phyloP scores from a whole-genome alignment of 257 asterid species.

The Leonotis leonurus region DNA sequence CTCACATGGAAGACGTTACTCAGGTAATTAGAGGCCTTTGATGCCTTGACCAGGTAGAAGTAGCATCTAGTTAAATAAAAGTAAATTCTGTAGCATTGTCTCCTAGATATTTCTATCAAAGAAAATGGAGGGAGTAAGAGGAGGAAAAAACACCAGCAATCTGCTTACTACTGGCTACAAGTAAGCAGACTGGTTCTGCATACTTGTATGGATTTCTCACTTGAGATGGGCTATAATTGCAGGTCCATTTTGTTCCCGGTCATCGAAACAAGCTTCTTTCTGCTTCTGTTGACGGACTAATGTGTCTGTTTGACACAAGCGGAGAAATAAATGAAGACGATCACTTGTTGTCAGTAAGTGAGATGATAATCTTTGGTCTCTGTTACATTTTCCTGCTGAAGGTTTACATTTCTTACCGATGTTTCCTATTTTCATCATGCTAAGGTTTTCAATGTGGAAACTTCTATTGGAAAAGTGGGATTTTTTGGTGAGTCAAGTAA shows the following conservation, averaged over 20 bases:
- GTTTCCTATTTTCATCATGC: neutral
- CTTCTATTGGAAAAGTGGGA: conserved; percentile 87
- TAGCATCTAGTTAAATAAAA: neutral
- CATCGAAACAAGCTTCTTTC: conserved; percentile 69
- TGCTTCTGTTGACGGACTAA: conserved; percentile 92
- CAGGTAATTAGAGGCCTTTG: conserved; percentile 46
- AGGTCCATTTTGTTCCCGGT: conserved; percentile 89
- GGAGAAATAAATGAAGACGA: conserved; percentile 91
- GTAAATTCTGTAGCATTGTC: neutral
- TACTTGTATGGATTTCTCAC: conserved; percentile 6
- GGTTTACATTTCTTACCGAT: conserved; percentile 1
- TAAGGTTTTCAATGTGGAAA: conserved; percentile 84
- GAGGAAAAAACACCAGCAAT: too few species aligned
- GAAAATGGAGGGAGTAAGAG: neutral
- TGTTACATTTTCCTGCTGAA: neutral
- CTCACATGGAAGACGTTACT: conserved; percentile 89
- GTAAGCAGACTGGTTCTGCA: too few species aligned
- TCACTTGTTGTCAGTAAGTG: conserved; percentile 71
- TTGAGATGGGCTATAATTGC: conserved; percentile 16
- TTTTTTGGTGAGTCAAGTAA: conserved; percentile 56
- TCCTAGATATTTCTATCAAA: neutral
- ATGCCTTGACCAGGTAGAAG: neutral
- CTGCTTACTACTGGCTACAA: too few species aligned
- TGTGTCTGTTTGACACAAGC: conserved; percentile 80
- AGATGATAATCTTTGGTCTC: neutral